Evolutionary conservation across 306 rosid genomes (phyloP).

Genomic region (Nissolia schottii): DNA sequence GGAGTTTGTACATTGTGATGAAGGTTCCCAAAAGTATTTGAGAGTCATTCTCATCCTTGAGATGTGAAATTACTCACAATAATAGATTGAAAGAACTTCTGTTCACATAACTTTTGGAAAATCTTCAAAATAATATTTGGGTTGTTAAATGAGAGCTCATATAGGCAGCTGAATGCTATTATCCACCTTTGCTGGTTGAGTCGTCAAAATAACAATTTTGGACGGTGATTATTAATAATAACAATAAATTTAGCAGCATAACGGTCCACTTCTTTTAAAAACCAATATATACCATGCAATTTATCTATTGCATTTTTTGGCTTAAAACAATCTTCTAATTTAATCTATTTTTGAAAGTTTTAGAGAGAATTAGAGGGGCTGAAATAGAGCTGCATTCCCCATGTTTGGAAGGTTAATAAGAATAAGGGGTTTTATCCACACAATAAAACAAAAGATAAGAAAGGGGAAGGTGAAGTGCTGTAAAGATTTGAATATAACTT

Average conservation of each 20-base stretch:
- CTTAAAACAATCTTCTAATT: not conserved
- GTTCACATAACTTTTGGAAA: not conserved
- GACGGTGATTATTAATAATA: not conserved
- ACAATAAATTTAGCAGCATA: not conserved
- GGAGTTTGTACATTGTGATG: not conserved
- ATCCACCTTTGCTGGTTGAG: not conserved
- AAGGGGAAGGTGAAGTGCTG: not conserved
- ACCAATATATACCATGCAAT: not conserved
- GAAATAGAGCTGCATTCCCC: not conserved
- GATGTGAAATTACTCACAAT: not conserved
- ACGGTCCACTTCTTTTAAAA: not conserved
- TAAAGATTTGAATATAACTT: not conserved
- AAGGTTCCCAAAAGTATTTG: not conserved
- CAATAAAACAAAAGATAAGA: too few relatives aligned
- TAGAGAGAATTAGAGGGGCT: not conserved
- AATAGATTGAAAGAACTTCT: not conserved
- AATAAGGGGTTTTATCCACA: too few relatives aligned
- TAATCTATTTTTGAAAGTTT: not conserved
- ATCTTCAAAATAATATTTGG: not conserved
- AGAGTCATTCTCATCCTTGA: conserved; percentile 1
- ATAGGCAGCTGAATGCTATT: conserved; percentile 6
- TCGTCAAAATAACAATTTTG: not conserved
- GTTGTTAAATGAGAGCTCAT: not conserved
- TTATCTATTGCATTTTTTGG: conserved; percentile 13
- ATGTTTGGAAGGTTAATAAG: conserved; percentile 6